Evolutionary conservation across 768 basidiomycete genomes (phyloP).

Genomic region (Boletellus sp.): DNA sequence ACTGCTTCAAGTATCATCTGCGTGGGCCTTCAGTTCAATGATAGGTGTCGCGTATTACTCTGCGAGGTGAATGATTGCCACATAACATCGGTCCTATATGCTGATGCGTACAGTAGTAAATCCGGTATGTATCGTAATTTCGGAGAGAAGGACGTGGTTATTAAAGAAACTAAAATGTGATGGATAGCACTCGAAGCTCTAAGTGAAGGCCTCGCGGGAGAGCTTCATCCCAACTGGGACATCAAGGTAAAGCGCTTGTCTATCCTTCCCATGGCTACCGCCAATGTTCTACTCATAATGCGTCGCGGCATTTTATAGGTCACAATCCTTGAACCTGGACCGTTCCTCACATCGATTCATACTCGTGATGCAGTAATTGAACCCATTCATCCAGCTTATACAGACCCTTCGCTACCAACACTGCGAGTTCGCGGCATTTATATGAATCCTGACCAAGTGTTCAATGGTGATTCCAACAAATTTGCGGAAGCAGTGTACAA

Average conservation of each 20-base stretch:
- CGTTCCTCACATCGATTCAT: neutral
- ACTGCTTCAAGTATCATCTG: constrained; percentile 36
- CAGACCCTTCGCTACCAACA: constrained; percentile 1
- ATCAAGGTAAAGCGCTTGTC: constrained; percentile 10
- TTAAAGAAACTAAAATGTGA: neutral
- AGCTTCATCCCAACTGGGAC: constrained; percentile 20
- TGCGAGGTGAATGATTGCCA: constrained; percentile 14
- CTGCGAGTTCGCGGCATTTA: neutral
- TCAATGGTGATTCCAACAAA: constrained; percentile 14
- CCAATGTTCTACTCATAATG: too few relatives aligned
- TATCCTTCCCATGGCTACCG: too few relatives aligned
- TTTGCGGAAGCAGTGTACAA: constrained; percentile 13
- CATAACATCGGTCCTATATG: neutral
- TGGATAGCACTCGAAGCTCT: constrained; percentile 11
- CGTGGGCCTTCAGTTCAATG: constrained; percentile 22
- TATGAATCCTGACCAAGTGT: neutral
- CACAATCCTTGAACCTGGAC: constrained; percentile 2
- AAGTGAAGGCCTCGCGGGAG: constrained; percentile 11
- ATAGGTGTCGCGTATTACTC: constrained; percentile 16
- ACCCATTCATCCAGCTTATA: constrained; percentile 14
- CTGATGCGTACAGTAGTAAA: constrained; percentile 11
- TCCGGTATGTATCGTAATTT: constrained; percentile 7
- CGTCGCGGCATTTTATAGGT: neutral
- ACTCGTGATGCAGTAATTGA: neutral
- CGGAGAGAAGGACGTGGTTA: neutral